Evolutionary conservation across 257 asterid genomes (phyloP).

Genomic region (Parsonsia alboflavescens): DNA sequence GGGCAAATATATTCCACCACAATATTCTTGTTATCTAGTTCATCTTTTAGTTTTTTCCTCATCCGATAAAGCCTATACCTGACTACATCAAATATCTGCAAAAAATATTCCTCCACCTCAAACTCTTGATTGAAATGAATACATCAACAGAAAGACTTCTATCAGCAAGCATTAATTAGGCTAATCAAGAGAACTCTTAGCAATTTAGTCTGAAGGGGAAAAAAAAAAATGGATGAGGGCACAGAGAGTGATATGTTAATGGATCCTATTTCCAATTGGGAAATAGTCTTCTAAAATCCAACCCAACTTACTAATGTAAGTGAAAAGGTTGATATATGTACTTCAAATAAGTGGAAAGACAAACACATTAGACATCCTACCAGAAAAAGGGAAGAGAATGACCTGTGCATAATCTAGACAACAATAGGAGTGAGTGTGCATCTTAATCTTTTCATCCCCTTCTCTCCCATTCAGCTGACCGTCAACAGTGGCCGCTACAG

Average conservation of each 20-base stretch:
- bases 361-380: background rate
- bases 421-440: slow-evolving; percentile 91
- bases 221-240: background rate
- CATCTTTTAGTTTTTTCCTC: slow-evolving; percentile 92
- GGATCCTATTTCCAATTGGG: background rate
- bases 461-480: slow-evolving; percentile 58
- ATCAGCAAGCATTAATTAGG: slow-evolving; percentile 1
- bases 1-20: slow-evolving; percentile 92
- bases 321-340: background rate
- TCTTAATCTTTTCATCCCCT: slow-evolving; percentile 75
- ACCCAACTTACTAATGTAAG: background rate
- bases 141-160: background rate
- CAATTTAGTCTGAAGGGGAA: background rate
- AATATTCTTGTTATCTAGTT: slow-evolving; percentile 83
- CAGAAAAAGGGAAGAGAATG: slow-evolving; percentile 4
- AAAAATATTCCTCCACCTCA: slow-evolving; percentile 8
- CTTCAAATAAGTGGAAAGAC: background rate
- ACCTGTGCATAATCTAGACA: slow-evolving; percentile 94
- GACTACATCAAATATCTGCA: slow-evolving; percentile 91
- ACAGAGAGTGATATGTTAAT: background rate
- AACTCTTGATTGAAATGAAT: background rate
- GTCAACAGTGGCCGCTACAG: slow-evolving; percentile 64
- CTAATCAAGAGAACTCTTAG: background rate
- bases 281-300: background rate
- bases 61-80: slow-evolving; percentile 90